phyloP scores from a whole-genome alignment of 306 rosid genomes.

The Lithocarpus polystachyus region DNA sequence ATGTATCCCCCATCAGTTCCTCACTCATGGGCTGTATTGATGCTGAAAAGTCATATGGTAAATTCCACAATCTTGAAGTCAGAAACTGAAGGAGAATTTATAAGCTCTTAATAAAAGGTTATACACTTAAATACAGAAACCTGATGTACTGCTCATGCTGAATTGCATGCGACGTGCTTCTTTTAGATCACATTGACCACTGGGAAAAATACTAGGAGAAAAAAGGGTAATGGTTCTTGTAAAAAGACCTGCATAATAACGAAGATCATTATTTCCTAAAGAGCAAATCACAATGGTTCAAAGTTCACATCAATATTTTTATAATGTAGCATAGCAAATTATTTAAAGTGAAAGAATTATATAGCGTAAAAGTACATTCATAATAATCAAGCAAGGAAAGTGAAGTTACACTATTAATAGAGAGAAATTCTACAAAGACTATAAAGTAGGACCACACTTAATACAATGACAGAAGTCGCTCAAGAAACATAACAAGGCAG shows the following conservation, averaged over 20 bases:
- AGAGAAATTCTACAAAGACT: background rate
- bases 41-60: conserved; percentile 41
- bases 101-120: conserved; percentile 12
- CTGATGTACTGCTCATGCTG: conserved; percentile 39
- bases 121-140: conserved; percentile 34
- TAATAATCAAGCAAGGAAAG: background rate
- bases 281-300: background rate
- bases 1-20: conserved; percentile 32
- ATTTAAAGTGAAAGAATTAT: background rate
- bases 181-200: conserved; percentile 18
- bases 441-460: too few relatives aligned
- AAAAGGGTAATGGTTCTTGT: conserved; percentile 23
- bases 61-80: conserved; percentile 11
- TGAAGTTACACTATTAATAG: background rate
- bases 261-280: background rate
- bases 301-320: too few relatives aligned
- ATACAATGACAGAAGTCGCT: too few relatives aligned
- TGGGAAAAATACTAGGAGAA: conserved; percentile 22
- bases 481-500: too few relatives aligned
- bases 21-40: conserved; percentile 48
- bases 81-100: conserved; percentile 7
- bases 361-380: background rate
- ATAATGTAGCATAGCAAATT: background rate
- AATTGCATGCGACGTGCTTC: conserved; percentile 18
- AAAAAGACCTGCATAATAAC: conserved; percentile 32